Base-by-base conservation (phyloP, 805 yeast genomes). In the Ogataea ganodermae region DNA sequence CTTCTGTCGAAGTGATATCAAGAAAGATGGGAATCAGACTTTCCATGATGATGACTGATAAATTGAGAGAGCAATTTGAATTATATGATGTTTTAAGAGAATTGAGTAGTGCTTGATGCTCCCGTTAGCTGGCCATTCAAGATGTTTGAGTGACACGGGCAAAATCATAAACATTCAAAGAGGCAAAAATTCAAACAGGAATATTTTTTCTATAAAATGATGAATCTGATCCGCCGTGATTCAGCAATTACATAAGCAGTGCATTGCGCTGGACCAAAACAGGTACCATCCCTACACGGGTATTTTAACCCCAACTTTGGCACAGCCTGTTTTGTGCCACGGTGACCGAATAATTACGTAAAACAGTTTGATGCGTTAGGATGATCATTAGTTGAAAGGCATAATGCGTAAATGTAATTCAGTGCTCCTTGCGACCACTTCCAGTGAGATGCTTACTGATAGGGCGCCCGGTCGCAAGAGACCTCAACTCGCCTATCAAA, bases 1-100 rank as follows among this genome's bases (percentile, higher is more conserved):
- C 92, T 1, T 80, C 75, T 2, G 81, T 80, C 18, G 89, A 86
- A 0, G 98, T 90, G 45, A 94, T 83, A 33, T 92, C 91, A 65
- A 91, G 72, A 66, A 94, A 94, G 18, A 83, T 79, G 18, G 86
- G 83, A 31, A 88, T 72, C 40, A 73, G 68, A 42, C 77, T 86
- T 33, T 59, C 61, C 62, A 57, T 59, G n/a, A 28, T 45, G 22
- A 13, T 14, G 12, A 4, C n/a, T n/a, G 16, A 6, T 23, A 20
- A 4, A 16, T 14, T 26, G 8, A 17, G 4, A 17, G 9, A 16
- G 6, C 5, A 18, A 24, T 14, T 27, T 18, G 21, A 16, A 6
- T 27, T 27, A 27, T 9, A 14, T 27, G 7, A 12, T 6, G 7
- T 12, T 5, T 5, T 13, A n/a, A 23, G 20, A 23, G 12, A 37